Evolutionary conservation across 2,329 filamentous ascomycete species (phyloP), one percentile per base, ranked within the genome.

Genomic region (Beauveria sp.): DNA sequence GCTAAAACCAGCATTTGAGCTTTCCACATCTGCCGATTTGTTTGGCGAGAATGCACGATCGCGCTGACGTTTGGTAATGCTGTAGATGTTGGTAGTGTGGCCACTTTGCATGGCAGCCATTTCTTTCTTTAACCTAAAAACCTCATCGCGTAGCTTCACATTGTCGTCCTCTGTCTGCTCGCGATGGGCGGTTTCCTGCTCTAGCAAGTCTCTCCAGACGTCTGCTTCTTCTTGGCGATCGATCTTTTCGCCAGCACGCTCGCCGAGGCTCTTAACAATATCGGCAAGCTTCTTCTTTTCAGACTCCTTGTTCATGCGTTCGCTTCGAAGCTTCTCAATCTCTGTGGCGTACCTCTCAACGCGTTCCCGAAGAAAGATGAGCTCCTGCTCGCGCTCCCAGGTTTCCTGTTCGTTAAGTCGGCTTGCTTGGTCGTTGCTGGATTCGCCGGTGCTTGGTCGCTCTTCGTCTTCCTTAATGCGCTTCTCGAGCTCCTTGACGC

Each of bases 111-210:
- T 63, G 22, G 69, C 67, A 50, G 77, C 75, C 47, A 82, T 70
- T 56, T 87, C 84, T 63, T 84, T 83, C 71, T 84, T 85, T 47
- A 96, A 73, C 28, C 89, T 86, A 68, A 90, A 88, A 3, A 96
- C 77, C 70, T 99, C 93, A 61, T 96, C 92, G 7, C 91, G 86
- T 18, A 97, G 82, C 67, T 83, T 86, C 65, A 87, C 87, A 67
- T 92, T 92, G 66, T 97, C 92, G 47, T 96, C 91, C 66, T 97
- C 92, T 0, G 90, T 86, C 73, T 96, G 90, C 73, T 97, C 93
- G 62, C 93, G 85, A 34, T 92, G 86, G 3, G 89, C 88, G 2
- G 90, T 94, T 73, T 99, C 94, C 65, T 94, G 91, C 70, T 97
- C 91, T 28, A 97, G 83, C 63, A 97, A 84, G 67, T 97, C 93